Evolutionary conservation across 2,329 filamentous ascomycete species (phyloP), one percentile per base, ranked within the genome.

Genomic region (Paecilomyces variotii): DNA sequence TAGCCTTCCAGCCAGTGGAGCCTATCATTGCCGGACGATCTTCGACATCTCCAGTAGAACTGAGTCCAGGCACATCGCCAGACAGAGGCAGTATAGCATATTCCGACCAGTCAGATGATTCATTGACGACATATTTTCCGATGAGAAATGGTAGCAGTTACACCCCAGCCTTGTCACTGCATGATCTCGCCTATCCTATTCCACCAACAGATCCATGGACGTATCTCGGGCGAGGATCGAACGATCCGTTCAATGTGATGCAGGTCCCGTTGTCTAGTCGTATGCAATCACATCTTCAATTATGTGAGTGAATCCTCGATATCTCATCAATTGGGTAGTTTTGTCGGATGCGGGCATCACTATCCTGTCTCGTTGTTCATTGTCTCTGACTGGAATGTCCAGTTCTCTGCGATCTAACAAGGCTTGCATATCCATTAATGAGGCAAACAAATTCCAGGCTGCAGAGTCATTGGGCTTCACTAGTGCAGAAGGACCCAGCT

Each of bases 371-470:
- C 28, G 6, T 12, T 56, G 28, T n/a, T 25, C 55, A 26, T n/a
- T 25, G 14, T n/a, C 11, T 57, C 52, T 57, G 34, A 66, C 60
- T 56, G 39, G 59, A 50, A 34, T 28, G 2, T 56, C 34, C 60
- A 75, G 73, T 75, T 51, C 62, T 75, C n/a, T 65, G 64, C 62
- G 66, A 73, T 58, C 62, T 75, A 45, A 74, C 72, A 5, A 69
- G 67, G 56, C 61, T 68, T 58, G 72, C 72, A 19, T 70, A 73
- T 56, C 73, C 73, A 11, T 64, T 75, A 50, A 70, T 72, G 50
- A 66, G 62, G 12, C 70, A 70, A 19, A 73, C 70, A 59, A 69
- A 68, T 5, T 65, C 68, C 2, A 71, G 70, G 30, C 54, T 75
- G 25, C 67, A 71, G 60, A 65, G 64, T 4, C 73, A 75, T 59